phyloP scores from a whole-genome alignment of 1,284 basidiomycete species.

The Polyporus tsugae region DNA sequence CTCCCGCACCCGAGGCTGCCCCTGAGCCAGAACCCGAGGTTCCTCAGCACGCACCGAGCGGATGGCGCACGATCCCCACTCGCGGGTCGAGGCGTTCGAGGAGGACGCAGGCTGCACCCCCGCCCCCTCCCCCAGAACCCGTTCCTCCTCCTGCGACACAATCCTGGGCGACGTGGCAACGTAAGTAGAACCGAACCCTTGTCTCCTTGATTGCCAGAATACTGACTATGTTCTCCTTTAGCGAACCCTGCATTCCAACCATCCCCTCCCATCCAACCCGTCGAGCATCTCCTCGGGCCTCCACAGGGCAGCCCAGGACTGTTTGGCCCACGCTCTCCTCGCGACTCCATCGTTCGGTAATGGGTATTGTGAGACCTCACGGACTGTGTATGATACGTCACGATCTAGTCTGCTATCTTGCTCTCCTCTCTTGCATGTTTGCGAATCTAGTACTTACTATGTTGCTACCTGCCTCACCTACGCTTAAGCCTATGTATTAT shows the following conservation, averaged over 20 bases:
- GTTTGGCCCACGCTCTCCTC: slow-evolving; percentile 69
- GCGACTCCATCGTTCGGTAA: slow-evolving; percentile 44
- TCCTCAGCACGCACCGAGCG: slow-evolving; percentile 51
- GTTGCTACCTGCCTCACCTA: slow-evolving; percentile 8
- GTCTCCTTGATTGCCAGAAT: background rate
- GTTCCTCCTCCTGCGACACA: slow-evolving; percentile 35
- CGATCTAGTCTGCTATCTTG: slow-evolving; percentile 21
- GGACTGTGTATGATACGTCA: slow-evolving; percentile 15
- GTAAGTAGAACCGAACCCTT: slow-evolving; percentile 49
- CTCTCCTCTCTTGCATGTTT: slow-evolving; percentile 6
- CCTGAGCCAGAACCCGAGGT: slow-evolving; percentile 30
- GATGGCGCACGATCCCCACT: slow-evolving; percentile 60
- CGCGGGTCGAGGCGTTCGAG: slow-evolving; percentile 43
- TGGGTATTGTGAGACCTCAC: slow-evolving; percentile 9
- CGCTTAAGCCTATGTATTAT: slow-evolving; percentile 11
- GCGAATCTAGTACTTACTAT: slow-evolving; percentile 8
- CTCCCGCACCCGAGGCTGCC: slow-evolving; percentile 27
- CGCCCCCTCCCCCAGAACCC: slow-evolving; percentile 34
- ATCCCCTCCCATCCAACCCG: slow-evolving; percentile 53
- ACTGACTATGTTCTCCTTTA: slow-evolving; percentile 17
- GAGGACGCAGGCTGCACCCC: slow-evolving; percentile 35
- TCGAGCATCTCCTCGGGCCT: slow-evolving; percentile 59
- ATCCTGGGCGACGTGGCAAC: slow-evolving; percentile 76
- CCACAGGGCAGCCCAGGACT: slow-evolving; percentile 62
- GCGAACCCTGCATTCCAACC: slow-evolving; percentile 35